phyloP scores from a whole-genome alignment of 441 rosid genomes.

The Raphanus hybrid region DNA sequence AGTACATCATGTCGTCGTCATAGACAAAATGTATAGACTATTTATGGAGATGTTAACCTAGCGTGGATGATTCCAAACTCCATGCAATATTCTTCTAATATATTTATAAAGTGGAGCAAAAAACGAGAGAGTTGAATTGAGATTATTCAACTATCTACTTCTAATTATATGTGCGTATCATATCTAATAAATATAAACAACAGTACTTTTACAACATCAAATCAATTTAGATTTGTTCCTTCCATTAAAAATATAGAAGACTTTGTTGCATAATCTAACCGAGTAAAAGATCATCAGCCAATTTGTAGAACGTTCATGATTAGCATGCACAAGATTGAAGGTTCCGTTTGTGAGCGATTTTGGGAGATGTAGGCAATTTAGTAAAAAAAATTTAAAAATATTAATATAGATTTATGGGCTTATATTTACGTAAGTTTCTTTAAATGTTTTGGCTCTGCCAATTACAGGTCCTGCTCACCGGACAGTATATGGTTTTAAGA shows the following conservation, averaged over 20 bases:
- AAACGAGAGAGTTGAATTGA: background rate
- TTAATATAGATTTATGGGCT: too few species aligned
- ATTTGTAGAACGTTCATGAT: too few species aligned
- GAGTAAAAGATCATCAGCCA: background rate
- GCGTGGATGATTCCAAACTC: background rate
- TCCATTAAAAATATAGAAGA: background rate
- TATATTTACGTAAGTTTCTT: too few species aligned
- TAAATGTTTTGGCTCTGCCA: too few species aligned
- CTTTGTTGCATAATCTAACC: background rate
- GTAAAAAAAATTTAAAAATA: too few species aligned
- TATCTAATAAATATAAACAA: background rate
- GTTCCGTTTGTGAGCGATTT: background rate
- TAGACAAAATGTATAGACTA: background rate
- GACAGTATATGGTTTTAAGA: background rate
- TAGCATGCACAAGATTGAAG: background rate
- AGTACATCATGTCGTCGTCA: slow-evolving; percentile 2
- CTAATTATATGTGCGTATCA: background rate
- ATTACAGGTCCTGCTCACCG: background rate
- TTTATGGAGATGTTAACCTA: background rate
- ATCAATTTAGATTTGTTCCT: background rate
- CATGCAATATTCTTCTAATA: background rate
- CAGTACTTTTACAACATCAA: background rate
- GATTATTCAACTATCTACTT: background rate
- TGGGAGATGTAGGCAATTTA: too few species aligned
- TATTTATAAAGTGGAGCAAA: background rate